Percentiles rank a stretch among this genome's conserved stretches.
Evolutionary conservation across 495 filamentous ascomycete genomes (phyloP).

Genomic region (Tuber borchii): DNA sequence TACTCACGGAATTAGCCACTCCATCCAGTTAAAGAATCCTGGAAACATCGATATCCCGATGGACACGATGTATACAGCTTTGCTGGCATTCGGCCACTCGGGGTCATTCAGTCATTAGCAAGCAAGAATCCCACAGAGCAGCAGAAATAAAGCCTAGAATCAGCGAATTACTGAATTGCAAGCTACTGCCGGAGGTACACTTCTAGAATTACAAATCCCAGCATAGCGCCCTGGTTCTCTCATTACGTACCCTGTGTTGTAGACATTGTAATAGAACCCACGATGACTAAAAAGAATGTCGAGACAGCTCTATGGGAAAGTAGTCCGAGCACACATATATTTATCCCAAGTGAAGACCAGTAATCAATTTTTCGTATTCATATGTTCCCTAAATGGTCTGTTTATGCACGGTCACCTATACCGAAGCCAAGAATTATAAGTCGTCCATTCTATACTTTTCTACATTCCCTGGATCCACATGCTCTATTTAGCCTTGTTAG

Average conservation of each 20-base stretch:
- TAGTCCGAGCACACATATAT: not conserved
- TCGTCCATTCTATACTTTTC: not conserved
- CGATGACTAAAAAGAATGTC: not conserved
- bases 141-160: not conserved
- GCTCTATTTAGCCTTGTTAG: not conserved
- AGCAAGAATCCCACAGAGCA: not conserved
- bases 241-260: not conserved
- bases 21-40: not conserved
- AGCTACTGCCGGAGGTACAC: not conserved
- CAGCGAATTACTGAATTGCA: not conserved
- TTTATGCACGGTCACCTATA: too few relatives aligned
- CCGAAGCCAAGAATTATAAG: not conserved
- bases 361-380: not conserved
- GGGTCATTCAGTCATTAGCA: not conserved
- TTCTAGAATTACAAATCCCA: not conserved
- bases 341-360: not conserved
- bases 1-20: not conserved
- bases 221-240: not conserved
- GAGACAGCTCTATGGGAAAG: not conserved
- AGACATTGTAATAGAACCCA: not conserved
- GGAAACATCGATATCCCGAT: not conserved
- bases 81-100: not conserved
- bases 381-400: not conserved
- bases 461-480: not conserved
- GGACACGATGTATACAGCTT: not conserved